Evolutionary conservation across 2,329 filamentous ascomycete genomes (phyloP).

Genomic region (Fusarium dlaminii): DNA sequence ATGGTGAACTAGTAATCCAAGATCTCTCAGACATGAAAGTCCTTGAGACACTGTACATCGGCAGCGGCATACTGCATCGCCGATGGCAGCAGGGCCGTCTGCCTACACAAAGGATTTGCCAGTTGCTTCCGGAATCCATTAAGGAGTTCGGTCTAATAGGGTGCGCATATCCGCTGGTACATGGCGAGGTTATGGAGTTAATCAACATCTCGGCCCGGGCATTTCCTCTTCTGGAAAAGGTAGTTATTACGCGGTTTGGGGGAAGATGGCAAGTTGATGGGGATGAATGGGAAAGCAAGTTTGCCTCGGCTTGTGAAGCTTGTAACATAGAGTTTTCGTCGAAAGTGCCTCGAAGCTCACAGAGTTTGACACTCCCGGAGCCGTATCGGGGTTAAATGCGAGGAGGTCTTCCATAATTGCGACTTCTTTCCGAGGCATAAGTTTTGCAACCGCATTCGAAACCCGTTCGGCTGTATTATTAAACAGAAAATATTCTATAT

Average conservation of each 20-base stretch:
- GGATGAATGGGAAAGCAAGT: background rate
- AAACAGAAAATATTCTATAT: background rate
- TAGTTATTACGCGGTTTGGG: background rate
- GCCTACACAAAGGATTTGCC: background rate
- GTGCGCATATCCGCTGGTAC: accelerated
- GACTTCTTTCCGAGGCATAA: background rate
- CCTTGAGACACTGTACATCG: background rate
- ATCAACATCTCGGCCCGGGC: background rate
- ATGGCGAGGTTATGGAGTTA: background rate
- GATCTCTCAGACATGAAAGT: background rate
- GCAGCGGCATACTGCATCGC: background rate
- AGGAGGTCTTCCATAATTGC: background rate
- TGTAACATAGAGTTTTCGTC: background rate
- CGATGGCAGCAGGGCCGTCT: background rate
- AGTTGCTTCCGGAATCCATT: background rate
- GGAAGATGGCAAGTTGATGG: background rate
- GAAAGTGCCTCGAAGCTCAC: background rate
- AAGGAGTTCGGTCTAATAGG: background rate
- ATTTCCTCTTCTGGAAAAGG: background rate
- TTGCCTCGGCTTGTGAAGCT: background rate
- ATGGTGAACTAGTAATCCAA: background rate
- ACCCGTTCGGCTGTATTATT: background rate
- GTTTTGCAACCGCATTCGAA: background rate
- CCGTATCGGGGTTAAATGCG: no score
- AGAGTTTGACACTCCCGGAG: accelerated